A percentile compares a stretch with the other conserved stretches of the same genome.
Conservation (phyloP, 2,329 filamentous ascomycete genomes). For the Aspergillus pseudoviridinutans region DNA sequence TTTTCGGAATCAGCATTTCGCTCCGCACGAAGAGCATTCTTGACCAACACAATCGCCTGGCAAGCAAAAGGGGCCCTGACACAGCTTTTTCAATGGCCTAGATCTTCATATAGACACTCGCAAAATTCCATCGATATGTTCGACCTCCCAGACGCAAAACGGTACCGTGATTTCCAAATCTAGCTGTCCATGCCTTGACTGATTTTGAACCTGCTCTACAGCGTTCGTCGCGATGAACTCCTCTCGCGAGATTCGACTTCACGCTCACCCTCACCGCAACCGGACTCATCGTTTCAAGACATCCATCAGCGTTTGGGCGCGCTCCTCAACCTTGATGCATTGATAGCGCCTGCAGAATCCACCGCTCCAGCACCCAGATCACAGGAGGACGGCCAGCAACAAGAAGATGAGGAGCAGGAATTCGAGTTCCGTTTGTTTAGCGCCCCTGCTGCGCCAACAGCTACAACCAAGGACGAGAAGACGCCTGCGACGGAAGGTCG, state of each 20-base stretch:
- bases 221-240: constrained; percentile 36
- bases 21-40: not conserved
- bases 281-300: constrained; percentile 24
- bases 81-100: not conserved
- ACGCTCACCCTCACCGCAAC: constrained; percentile 26
- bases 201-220: constrained; percentile 11
- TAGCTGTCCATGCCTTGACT: not conserved
- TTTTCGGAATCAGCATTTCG: constrained; percentile 7
- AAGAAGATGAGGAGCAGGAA: constrained; percentile 36
- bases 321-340: constrained; percentile 31
- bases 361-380: not conserved
- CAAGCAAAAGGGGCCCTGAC: too few relatives aligned
- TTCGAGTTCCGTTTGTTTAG: constrained; percentile 43
- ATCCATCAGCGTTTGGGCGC: constrained; percentile 29
- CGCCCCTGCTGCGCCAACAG: constrained; percentile 20
- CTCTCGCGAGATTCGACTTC: constrained; percentile 28
- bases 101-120: not conserved
- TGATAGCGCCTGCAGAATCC: constrained; percentile 10
- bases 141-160: constrained; percentile 34
- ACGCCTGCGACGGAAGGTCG: not conserved
- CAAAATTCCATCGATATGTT: constrained; percentile 25
- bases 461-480: not conserved
- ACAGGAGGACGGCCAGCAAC: constrained; percentile 3
- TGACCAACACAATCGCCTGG: not conserved
- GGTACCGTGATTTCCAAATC: constrained; percentile 16